These are phyloP conservation scores for Barbarea vulgaris DNA, from an alignment of 345 rosid genomes.

Conservation along the genomic window DNA sequence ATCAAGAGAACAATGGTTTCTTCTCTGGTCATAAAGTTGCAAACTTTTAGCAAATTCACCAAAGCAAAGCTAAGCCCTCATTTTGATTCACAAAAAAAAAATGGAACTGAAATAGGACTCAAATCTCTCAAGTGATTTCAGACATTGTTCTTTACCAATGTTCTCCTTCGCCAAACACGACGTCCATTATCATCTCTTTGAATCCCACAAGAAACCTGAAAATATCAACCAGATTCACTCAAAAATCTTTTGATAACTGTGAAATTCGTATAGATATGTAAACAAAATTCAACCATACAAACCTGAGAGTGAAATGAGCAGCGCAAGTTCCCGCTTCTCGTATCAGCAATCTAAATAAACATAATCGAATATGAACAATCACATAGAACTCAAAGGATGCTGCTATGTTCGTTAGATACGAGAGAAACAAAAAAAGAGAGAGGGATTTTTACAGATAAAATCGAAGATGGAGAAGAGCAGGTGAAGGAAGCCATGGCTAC, in stretches of 20 bases:
- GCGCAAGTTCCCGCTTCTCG: constrained; percentile 29
- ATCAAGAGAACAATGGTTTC: constrained; percentile 8
- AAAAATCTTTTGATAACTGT: not conserved
- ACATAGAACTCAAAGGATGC: not conserved
- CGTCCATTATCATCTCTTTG: constrained; percentile 51
- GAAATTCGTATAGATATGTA: not conserved
- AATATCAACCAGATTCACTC: not conserved
- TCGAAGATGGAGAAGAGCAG: constrained; percentile 27
- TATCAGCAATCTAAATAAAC: constrained; percentile 41
- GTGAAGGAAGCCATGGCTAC: constrained; percentile 43
- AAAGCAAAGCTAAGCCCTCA: not conserved
- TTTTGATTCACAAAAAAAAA: not conserved
- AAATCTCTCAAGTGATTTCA: not conserved
- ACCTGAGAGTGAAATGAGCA: constrained; percentile 43
- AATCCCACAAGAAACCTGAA: constrained; percentile 51
- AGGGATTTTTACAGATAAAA: constrained; percentile 36
- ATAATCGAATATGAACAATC: constrained; percentile 2
- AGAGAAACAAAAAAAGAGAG: too few species aligned
- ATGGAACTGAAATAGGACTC: not conserved
- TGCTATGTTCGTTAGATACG: not conserved
- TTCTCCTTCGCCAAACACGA: constrained; percentile 76
- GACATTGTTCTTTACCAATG: constrained; percentile 48
- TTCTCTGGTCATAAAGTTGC: not conserved
- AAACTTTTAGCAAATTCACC: not conserved
- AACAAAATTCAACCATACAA: not conserved